Conservation (phyloP, 164 flowering plant species). For the Platanus orientalis region DNA sequence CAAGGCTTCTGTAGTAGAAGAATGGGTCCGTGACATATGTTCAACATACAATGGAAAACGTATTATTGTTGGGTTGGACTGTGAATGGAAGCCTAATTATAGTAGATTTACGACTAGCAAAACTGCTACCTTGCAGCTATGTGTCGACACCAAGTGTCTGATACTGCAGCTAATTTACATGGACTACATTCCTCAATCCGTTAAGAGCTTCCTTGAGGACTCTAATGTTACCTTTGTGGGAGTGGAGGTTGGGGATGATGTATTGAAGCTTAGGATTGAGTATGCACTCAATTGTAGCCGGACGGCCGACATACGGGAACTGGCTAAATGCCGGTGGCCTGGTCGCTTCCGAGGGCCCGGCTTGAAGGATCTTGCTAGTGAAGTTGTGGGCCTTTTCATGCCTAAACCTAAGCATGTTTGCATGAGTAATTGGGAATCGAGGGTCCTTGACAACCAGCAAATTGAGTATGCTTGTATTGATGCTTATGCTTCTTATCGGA, state of each 20-base stretch:
- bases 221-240: neutral
- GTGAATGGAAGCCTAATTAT: neutral
- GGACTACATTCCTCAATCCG: neutral
- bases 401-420: neutral
- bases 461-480: conserved; percentile 32
- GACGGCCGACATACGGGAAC: neutral
- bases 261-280: neutral
- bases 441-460: neutral
- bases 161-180: neutral
- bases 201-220: neutral
- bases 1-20: conserved; percentile 15
- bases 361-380: neutral
- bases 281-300: neutral
- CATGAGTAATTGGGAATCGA: neutral
- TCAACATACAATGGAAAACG: neutral
- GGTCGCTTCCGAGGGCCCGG: neutral
- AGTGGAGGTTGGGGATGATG: neutral
- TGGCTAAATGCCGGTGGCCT: neutral
- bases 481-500: conserved; percentile 35
- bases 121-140: conserved; percentile 1
- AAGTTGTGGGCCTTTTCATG: neutral
- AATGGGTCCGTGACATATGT: conserved; percentile 19
- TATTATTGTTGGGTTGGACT: neutral
- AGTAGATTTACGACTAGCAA: neutral
- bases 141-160: neutral